Base-by-base conservation (phyloP, 805 yeast species). In the Metschnikowia santaceciliae region DNA sequence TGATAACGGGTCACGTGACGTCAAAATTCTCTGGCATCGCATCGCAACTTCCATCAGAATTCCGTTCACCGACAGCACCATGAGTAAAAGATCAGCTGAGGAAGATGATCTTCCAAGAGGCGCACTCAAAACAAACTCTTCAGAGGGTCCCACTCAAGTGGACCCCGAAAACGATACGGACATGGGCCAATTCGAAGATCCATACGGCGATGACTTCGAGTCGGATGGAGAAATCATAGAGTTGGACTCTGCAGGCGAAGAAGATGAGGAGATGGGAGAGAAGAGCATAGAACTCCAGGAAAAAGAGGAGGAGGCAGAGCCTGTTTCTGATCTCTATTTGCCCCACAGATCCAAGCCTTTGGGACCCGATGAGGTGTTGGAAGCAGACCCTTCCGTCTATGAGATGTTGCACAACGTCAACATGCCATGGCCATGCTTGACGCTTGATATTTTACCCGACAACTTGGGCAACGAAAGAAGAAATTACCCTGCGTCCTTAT, bases 401-500 rank as follows among this genome's bases (percentile, higher is more conserved):
- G 96, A 92, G 63, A 94, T 94, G 98, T 74, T 94, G 51, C 99
- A 94, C 69, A 88, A 88, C 61, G 89, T 92, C 53, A 88, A 88
- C 67, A 74, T 92, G 69, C 95, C 96, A 61, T 94, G 98, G 98
- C 98, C 99, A 11, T 90, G 97, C 71, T 72, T 94, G 65, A 90
- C 97, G 3, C 76, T 94, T 53, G 98, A 92, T 64, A 73, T 94
- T 19, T 71, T 94, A 48, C 96, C 96, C 5, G 99, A 94, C 66
- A 74, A 76, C 47, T 75, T 88, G 53, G 99, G 99, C 10, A 75
- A 80, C 46, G 97, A 90, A 68, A 85, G 99, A 74, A 81, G 96
- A 71, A 78, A 79, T 41, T 94, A 83, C 63, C 99, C 99, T 3
- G 96, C 95, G 39, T 78, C 94, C 1, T 74, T 90, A 62, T 88